Base-by-base conservation (phyloP, 805 yeast genomes). In the Starmerella asiatica region DNA sequence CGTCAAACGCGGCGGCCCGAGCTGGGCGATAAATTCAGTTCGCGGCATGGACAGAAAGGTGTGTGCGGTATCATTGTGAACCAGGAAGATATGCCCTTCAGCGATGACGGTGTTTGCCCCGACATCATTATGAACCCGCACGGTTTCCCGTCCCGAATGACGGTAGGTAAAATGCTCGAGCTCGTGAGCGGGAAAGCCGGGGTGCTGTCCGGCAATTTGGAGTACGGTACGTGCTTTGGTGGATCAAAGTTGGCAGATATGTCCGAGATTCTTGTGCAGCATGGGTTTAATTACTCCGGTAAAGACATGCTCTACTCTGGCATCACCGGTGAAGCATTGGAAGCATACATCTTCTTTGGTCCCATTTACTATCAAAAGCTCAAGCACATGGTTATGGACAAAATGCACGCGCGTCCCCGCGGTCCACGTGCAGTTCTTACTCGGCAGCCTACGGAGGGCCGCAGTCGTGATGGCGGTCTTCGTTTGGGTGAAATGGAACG, bases 131-230 rank as follows among this genome's bases (percentile, higher is more conserved):
- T 88, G 96, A 88, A 88, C 57, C 98, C 98, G 1, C 98, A 88
- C 60, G 98, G 96, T 66, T 91, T 88, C 78, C 98, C 98, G 47
- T 88, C 97, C 27, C 93, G 98, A 72, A 91, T 91, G 98, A 91
- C 98, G 29, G 97, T 91, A 16, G 98, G 98, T 44, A 91, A 91
- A 62, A 88, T 91, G 97, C 75, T 91, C 50, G 98, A 91, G 61
- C 69, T 88, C 46, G 80, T 91, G 19, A 80, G 94, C 24, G 98
- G 98, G 51, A 91, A 91, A 57, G 98, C 97, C 0, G 98, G 98
- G 59, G 96, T 91, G 29, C 63, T 91, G 51, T 80, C 83, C 52
- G 98, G 98, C 3, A 56, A 81, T 2, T 65, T 91, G 44, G 93
- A 91, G 59, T 91, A 91, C 53, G 98, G 98, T 54, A 91, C 98